Conservation (phyloP, 768 basidiomycete species). For the Termitomyces sp. region DNA sequence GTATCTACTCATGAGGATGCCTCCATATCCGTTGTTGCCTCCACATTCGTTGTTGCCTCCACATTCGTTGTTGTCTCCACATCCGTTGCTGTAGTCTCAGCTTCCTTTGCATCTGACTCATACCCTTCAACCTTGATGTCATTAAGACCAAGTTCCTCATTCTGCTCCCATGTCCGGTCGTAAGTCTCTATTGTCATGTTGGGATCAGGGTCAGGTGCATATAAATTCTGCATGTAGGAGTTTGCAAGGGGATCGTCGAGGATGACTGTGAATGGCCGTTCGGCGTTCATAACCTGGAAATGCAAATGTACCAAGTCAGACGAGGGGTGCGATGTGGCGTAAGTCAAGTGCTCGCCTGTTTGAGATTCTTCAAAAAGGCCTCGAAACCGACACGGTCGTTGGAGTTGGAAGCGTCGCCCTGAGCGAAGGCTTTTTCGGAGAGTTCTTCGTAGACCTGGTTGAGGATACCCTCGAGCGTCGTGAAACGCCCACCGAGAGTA, state of each 20-base stretch:
- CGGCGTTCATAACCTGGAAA: conserved; percentile 74
- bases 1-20: too few species aligned
- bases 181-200: conserved; percentile 85
- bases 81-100: neutral
- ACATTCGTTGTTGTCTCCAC: too few species aligned
- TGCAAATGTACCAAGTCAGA: conserved; percentile 2
- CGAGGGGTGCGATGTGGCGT: neutral
- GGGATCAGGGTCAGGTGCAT: conserved; percentile 95
- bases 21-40: too few species aligned
- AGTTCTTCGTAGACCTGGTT: conserved; percentile 95
- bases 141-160: conserved; percentile 92
- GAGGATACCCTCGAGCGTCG: conserved; percentile 93
- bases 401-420: conserved; percentile 55
- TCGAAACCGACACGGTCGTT: conserved; percentile 62
- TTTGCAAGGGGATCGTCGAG: conserved; percentile 95
- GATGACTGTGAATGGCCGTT: conserved; percentile 84
- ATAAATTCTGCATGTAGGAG: conserved; percentile 94
- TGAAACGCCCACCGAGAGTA: conserved; percentile 95
- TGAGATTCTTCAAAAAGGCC: conserved; percentile 71
- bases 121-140: conserved; percentile 85
- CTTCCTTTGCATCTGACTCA: conserved; percentile 31
- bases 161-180: conserved; percentile 84
- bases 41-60: too few species aligned
- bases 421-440: conserved; percentile 76
- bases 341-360: conserved; percentile 47